These are phyloP conservation scores for Stylonectria norvegica DNA, from an alignment of 2,329 filamentous ascomycete genomes.

Conservation along the genomic window DNA sequence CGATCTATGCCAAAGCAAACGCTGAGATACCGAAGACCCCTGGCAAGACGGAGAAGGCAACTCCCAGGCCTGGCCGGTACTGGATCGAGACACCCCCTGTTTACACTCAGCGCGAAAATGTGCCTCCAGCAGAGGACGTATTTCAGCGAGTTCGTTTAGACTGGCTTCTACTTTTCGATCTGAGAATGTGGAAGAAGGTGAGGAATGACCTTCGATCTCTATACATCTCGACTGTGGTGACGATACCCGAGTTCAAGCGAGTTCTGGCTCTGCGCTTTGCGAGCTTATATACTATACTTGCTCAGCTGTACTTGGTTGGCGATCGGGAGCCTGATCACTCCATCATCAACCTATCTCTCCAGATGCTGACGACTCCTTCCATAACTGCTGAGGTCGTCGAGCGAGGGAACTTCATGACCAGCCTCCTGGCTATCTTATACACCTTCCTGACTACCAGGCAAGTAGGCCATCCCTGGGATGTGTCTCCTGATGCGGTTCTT, in stretches of 20 bases:
- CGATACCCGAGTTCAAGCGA: constrained; percentile 93
- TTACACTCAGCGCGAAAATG: constrained; percentile 59
- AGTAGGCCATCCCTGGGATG: constrained; percentile 88
- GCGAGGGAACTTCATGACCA: constrained; percentile 91
- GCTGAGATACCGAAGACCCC: constrained; percentile 82
- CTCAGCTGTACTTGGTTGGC: constrained; percentile 91
- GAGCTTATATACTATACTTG: constrained; percentile 87
- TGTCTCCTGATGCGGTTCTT: constrained; percentile 79
- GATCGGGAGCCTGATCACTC: constrained; percentile 97
- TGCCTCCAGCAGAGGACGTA: constrained; percentile 78
- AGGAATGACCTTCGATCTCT: constrained; percentile 86
- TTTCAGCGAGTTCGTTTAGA: constrained; percentile 87
- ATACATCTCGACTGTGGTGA: constrained; percentile 94
- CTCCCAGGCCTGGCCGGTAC: constrained; percentile 69
- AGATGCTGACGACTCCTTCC: constrained; percentile 94
- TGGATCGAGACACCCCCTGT: constrained; percentile 79
- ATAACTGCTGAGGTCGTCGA: constrained; percentile 96
- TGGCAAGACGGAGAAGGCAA: constrained; percentile 45
- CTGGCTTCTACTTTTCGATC: constrained; percentile 90
- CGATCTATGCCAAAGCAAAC: constrained; percentile 60
- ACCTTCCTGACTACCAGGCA: constrained; percentile 95
- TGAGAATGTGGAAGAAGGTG: constrained; percentile 94
- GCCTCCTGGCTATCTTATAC: constrained; percentile 92
- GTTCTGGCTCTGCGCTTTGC: constrained; percentile 91
- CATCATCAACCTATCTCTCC: constrained; percentile 94